Base-by-base conservation (phyloP, 2,329 filamentous ascomycete species). In the Aspergillus neoniger region DNA sequence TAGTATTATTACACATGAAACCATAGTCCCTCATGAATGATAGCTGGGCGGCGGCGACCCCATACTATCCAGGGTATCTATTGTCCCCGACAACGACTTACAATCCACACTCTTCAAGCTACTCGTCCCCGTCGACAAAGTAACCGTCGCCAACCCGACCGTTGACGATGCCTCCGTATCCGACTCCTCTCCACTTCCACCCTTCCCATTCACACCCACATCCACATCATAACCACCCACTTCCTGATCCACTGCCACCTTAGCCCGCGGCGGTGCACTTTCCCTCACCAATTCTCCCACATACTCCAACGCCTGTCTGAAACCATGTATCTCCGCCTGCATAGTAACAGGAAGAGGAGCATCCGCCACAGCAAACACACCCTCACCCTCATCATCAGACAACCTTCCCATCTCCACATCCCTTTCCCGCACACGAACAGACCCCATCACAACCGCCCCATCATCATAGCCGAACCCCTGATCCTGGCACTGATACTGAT, bases 291-390 rank as follows among this genome's bases (percentile, higher is more conserved):
- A 71, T 44, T 80, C 76, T 44, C 79, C 78, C 1, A 86, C 83
- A 25, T 84, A 80, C 54, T 82, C 79, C 52, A 85, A 81, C 0
- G 83, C 83, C 17, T 79, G 75, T 32, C 82, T 75, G 19, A 87
- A 72, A 51, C 81, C 80, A 14, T 80, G 71, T 39, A 86, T 84
- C 60, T 83, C 80, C 23, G 76, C 74, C 60, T 80, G 75, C 75
- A 83, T 79, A 15, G 75, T 70, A 25, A 67, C 70, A 54, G 84
- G 80, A 55, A 82, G 78, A 57, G 79, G 72, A 28, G 32, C 48
- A 58, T 65, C 48, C 21, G 65, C 32, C 10, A 5, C 32, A 36
- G 10, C 32, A 36, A 36, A 36, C 32, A 36, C 32, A 36, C 32
- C 12, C 12, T 36, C 30, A 5, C 5, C 12, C 12, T 36, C 32